These are phyloP conservation scores for Clarireedia monteithiana DNA, from an alignment of 2,329 filamentous ascomycete species.

Conservation along the genomic window DNA sequence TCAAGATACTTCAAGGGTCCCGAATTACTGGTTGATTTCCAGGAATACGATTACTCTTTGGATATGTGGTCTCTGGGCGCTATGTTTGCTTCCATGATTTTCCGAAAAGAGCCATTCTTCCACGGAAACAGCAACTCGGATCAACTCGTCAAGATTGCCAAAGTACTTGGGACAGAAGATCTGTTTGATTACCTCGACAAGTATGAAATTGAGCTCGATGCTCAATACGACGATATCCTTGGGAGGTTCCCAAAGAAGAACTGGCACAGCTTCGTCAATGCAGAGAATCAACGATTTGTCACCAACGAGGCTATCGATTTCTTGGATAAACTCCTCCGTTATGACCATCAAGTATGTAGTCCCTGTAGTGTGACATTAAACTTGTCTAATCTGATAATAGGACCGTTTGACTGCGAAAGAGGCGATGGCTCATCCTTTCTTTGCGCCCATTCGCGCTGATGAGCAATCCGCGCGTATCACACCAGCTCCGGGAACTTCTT, in stretches of 20 bases:
- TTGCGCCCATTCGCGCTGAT: conserved; percentile 68
- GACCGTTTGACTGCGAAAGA: conserved; percentile 96
- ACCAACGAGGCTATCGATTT: conserved; percentile 97
- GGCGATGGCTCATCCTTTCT: conserved; percentile 92
- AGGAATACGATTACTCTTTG: conserved; percentile 98
- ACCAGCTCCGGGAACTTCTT: conserved; percentile 5
- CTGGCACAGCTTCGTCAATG: conserved; percentile 95
- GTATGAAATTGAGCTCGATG: conserved; percentile 96
- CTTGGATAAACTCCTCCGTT: conserved; percentile 90
- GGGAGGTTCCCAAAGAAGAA: conserved; percentile 95
- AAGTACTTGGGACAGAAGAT: conserved; percentile 94
- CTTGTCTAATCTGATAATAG: conserved; percentile 40
- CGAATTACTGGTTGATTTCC: conserved; percentile 92
- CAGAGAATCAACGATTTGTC: conserved; percentile 95
- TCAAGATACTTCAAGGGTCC: conserved; percentile 98
- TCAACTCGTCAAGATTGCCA: conserved; percentile 97
- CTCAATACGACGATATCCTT: conserved; percentile 96
- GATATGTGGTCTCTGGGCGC: conserved; percentile 99
- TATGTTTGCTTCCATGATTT: conserved; percentile 99
- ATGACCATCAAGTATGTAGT: conserved; percentile 82
- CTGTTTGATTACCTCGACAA: conserved; percentile 98
- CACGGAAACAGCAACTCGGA: conserved; percentile 98
- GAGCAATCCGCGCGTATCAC: conserved; percentile 17
- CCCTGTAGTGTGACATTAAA: background rate
- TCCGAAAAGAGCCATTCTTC: conserved; percentile 98